Base-by-base conservation (phyloP, 768 basidiomycete genomes). In the Hygrocybe punicea region DNA sequence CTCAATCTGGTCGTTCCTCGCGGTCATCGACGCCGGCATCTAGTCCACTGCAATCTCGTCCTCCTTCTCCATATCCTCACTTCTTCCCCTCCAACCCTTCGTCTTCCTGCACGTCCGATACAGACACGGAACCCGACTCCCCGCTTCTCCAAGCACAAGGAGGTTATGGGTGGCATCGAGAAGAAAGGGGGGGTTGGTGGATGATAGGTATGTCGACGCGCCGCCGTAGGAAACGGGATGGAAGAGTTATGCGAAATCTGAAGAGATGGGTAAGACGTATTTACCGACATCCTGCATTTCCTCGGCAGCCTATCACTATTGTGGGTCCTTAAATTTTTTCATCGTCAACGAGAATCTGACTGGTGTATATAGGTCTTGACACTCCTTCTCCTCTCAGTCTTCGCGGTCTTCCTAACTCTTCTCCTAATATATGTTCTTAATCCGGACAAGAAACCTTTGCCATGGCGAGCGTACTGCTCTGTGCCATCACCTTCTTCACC, bases 401-500 rank as follows among this genome's bases (percentile, higher is more conserved):
- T 97, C 69, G 89, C 89, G 53, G 84, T 91, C 58, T 84, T 85
- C 58, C 78, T 95, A 64, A 95, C 94, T 29, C 83, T 94, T 58
- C 77, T 91, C 55, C 80, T 98, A 72, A 93, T 93, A 67, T 89
- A 97, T 72, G 81, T 95, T 59, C 81, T 98, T 67, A 95, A 97
- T 69, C 95, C 94, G 57, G 96, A 98, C 80, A 98, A 97, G 71
- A 86, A 89, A 52, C 89, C 93, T 19, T 76, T 97, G 6, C 94
- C 94, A 46, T 98, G 94, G 94, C 84, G 93, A 63, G 85, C 87
- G 19, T 97, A 96, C 69, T 98, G 96, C 73, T 83, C 89, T 21
- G 78, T 84, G 54, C 87, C 87, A 4, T 81, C 79, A 48, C 62
- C 77, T 56, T 75, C 78, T 60, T 65, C 75, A 51, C 70, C 75